Conservation (phyloP, 768 basidiomycete species). For the Hirschioporus abietinus region DNA sequence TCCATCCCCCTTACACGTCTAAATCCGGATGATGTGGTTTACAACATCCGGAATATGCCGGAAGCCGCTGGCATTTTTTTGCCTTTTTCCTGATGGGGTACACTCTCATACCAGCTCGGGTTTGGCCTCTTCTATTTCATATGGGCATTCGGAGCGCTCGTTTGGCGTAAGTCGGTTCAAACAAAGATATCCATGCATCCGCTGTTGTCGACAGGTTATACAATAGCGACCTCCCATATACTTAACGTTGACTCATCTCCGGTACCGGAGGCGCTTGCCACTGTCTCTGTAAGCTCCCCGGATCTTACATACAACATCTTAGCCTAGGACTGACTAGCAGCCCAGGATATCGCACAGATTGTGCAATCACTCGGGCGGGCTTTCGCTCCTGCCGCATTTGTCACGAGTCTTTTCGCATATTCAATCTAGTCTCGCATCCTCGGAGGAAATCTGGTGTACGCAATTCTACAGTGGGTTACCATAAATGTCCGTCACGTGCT, state of each 20-base stretch:
- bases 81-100: no score
- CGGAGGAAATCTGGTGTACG: slow-evolving; percentile 13
- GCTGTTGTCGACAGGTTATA: neutral
- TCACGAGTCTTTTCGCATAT: slow-evolving; percentile 13
- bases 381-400: slow-evolving; percentile 14
- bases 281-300: neutral
- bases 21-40: no score
- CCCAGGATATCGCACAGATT: neutral
- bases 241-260: neutral
- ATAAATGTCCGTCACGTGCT: no score
- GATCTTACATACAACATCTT: neutral
- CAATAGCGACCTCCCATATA: neutral
- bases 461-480: no score
- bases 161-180: slow-evolving; percentile 10
- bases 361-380: slow-evolving; percentile 7
- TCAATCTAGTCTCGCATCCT: slow-evolving; percentile 13
- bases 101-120: neutral
- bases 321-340: neutral
- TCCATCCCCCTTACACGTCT: no score
- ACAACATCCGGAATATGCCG: no score
- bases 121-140: slow-evolving; percentile 6
- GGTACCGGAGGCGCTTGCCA: neutral
- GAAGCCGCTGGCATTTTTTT: no score
- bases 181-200: neutral
- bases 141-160: slow-evolving; percentile 9